Evolutionary conservation across 1,284 basidiomycete genomes (phyloP), one percentile per base, ranked within the genome.

Genomic region (Cronartium quercuum): DNA sequence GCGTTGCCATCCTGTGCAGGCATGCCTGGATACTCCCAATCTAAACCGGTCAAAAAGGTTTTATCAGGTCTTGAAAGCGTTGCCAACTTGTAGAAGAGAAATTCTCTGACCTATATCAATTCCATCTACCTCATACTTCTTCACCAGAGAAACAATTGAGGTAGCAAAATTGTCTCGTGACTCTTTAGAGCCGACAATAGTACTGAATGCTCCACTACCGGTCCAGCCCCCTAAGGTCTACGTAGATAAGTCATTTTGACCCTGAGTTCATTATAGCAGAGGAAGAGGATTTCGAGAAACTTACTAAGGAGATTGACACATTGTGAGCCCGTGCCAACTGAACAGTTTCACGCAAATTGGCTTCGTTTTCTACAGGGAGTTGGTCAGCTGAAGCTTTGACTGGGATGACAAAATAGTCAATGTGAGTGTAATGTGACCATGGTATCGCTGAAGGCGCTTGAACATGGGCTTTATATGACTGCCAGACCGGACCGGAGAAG

Each of bases 211-310:
- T 24, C 57, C 57, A 51, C 71, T 74, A 47, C 71, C 71, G 18
- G 71, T 66, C 71, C 71, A 74, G 12, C 71, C 71, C 13, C 71
- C 71, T 29, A 74, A 15, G 42, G 63, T 65, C 71, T 74, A 74
- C 42, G 21, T 15, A 60, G 6, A 15, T 40, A 35, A 57, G 51
- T 3, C 34, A 34, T 34, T 9, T 7, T 58, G 55, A 44, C n/a
- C n/a, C n/a, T n/a, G n/a, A 60, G 18, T 44, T 29, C 9, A n/a
- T 12, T 40, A 40, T 40, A n/a, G 41, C 64, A 58, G 37, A 66
- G 41, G 18, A 61, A 13, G 21, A 55, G 40, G 7, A 10, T 24
- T 18, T 18, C 21, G 13, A 74, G 21, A 1, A 7, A 42, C 71
- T n/a, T 21, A 74, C 71, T 18, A 74, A 44, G n/a, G 71, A 74